Evolutionary conservation across 176 grass and related monocot species (phyloP).

Genomic region (Stipa capillata): DNA sequence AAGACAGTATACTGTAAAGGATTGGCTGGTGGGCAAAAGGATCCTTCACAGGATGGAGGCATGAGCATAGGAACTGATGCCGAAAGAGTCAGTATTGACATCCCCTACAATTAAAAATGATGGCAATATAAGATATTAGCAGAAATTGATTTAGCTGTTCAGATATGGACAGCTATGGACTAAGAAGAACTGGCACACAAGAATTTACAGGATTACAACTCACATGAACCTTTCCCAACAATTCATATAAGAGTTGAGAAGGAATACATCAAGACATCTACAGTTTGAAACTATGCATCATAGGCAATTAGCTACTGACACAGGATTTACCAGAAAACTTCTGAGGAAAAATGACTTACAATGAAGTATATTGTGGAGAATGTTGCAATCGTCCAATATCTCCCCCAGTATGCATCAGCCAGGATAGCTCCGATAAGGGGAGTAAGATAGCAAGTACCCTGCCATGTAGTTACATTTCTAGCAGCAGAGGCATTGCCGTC

Average conservation of each 20-base stretch:
- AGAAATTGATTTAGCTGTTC: neutral
- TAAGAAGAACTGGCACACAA: neutral
- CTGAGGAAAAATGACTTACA: conserved; percentile 39
- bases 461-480: conserved; percentile 76
- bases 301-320: neutral
- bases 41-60: conserved; percentile 64
- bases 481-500: conserved; percentile 77
- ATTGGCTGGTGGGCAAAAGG: conserved; percentile 54
- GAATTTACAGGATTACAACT: neutral
- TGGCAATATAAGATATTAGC: conserved; percentile 11
- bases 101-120: conserved; percentile 51
- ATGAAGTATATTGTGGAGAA: conserved; percentile 85
- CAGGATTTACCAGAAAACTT: neutral
- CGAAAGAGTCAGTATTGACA: conserved; percentile 65
- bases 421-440: conserved; percentile 80
- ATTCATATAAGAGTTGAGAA: neutral
- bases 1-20: conserved; percentile 66
- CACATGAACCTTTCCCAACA: neutral
- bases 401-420: conserved; percentile 90
- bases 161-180: neutral
- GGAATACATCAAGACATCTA: neutral
- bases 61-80: conserved; percentile 65
- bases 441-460: conserved; percentile 76
- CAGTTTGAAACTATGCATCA: neutral
- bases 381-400: conserved; percentile 77